Evolutionary conservation across 495 filamentous ascomycete species (phyloP).

Genomic region (Xanthoparmelia taractica): DNA sequence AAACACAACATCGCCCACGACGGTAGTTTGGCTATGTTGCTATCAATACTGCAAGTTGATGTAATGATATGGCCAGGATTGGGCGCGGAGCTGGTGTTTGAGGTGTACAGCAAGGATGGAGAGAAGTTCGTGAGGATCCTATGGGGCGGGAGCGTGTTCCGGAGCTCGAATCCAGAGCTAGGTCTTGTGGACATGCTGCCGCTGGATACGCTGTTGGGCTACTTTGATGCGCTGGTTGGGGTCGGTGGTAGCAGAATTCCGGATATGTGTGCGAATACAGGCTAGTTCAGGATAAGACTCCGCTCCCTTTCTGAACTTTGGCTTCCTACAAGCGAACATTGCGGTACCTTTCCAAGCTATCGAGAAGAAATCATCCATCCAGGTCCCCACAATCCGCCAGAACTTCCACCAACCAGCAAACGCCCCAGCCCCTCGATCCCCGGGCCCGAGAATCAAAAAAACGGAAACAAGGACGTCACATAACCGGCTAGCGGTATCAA

Average conservation of each 20-base stretch:
- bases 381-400: not conserved
- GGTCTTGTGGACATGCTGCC: conserved; percentile 57
- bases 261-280: conserved; percentile 28
- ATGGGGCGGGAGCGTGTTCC: conserved; percentile 54
- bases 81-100: conserved; percentile 62
- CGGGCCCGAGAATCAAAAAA: too few species aligned
- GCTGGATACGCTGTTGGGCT: conserved; percentile 48
- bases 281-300: not conserved
- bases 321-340: not conserved
- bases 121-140: conserved; percentile 47
- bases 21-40: conserved; percentile 52
- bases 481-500: too few species aligned
- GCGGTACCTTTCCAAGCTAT: not conserved
- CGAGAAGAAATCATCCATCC: not conserved
- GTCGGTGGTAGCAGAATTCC: conserved; percentile 39
- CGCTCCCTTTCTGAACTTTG: too few species aligned
- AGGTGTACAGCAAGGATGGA: conserved; percentile 42
- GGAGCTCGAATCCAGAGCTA: conserved; percentile 49
- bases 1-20: conserved; percentile 65
- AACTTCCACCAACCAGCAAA: too few species aligned
- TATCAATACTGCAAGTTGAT: conserved; percentile 57
- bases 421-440: too few species aligned
- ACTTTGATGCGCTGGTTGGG: conserved; percentile 59
- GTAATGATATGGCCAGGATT: conserved; percentile 70
- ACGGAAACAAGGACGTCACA: too few species aligned